These are phyloP conservation scores for Tritrichomonas foetus DNA, from an alignment of 208 protist species.

Conservation along the genomic window DNA sequence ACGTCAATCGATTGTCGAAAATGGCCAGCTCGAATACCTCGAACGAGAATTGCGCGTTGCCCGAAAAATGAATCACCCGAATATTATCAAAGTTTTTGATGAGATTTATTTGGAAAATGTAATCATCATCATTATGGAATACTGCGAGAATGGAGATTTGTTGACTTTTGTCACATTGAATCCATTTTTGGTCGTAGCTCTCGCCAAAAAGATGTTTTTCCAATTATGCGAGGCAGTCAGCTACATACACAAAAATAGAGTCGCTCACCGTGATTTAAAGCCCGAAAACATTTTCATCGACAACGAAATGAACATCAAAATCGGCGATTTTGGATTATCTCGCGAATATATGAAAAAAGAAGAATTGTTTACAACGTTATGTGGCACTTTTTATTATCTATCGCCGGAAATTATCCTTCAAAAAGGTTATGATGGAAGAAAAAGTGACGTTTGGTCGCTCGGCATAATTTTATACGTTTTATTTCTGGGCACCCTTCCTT, in stretches of 20 bases:
- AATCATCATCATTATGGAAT: too few relatives aligned
- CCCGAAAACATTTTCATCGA: constrained; percentile 55
- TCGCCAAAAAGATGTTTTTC: background rate
- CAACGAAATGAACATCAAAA: too few relatives aligned
- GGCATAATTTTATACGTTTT: background rate
- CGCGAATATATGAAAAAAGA: too few relatives aligned
- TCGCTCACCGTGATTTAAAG: constrained; percentile 36
- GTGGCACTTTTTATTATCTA: background rate
- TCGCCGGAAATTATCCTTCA: background rate
- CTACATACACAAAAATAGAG: background rate
- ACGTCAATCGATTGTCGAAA: too few relatives aligned
- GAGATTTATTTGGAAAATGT: too few relatives aligned
- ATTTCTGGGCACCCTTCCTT: background rate
- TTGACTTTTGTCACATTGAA: too few relatives aligned
- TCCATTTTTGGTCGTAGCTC: too few relatives aligned
- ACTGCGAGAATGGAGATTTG: too few relatives aligned
- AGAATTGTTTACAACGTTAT: background rate
- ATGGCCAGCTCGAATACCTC: too few relatives aligned
- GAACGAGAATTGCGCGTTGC: too few relatives aligned
- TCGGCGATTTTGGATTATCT: constrained; percentile 22
- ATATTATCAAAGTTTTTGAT: too few relatives aligned
- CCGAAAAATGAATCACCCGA: too few relatives aligned
- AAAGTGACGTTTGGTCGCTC: background rate
- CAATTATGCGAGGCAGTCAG: background rate
- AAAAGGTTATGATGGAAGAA: background rate